Evolutionary conservation across 225 moss, liverwort and hornwort species (phyloP), one percentile per base, ranked within the genome.

Genomic region (Polytrichum formosum): DNA sequence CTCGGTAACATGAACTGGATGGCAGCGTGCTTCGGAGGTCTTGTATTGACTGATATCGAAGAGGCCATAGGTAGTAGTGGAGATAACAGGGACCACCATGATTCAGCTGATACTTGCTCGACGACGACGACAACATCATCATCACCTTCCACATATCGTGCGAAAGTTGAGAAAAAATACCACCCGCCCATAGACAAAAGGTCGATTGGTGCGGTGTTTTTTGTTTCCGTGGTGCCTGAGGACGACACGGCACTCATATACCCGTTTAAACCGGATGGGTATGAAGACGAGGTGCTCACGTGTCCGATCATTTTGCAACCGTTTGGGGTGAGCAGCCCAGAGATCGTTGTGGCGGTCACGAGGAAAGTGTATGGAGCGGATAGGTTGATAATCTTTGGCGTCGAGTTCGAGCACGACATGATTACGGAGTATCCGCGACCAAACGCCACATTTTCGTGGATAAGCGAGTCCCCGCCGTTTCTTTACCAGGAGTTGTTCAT

Each of bases 301-400:
- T 81, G 85, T 30, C 76, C 76, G 0, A 1, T 82, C 28, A 66
- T 85, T 4, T 66, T 81, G 33, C 79, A 85, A 28, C 81, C 81
- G 0, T 85, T 81, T 68, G 71, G 79, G 16, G 2, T 72, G 4
- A 81, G 74, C 0, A 85, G 46, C 18, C 79, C 62, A 0, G 29
- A 79, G 5, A 76, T 82, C 0, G 62, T 85, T 19, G 28, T 85
- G 35, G 76, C 29, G 18, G 0, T 77, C 18, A 77, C 69, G 22
- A 76, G 76, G 17, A 85, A 76, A 63, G 5, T 67, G 1, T 71
- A 66, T 18, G 23, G 18, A 27, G 67, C 69, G 2, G 54, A 85
- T 62, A 59, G 53, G 2, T 56, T 85, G 9, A 0, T 82, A 0
- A 29, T 85, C 29, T 82, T 82, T 16, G 71, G 74, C 76, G 6